Evolutionary conservation across 306 rosid species (phyloP), one percentile per base, ranked within the genome.

Genomic region (Styphnolobium japonicum): DNA sequence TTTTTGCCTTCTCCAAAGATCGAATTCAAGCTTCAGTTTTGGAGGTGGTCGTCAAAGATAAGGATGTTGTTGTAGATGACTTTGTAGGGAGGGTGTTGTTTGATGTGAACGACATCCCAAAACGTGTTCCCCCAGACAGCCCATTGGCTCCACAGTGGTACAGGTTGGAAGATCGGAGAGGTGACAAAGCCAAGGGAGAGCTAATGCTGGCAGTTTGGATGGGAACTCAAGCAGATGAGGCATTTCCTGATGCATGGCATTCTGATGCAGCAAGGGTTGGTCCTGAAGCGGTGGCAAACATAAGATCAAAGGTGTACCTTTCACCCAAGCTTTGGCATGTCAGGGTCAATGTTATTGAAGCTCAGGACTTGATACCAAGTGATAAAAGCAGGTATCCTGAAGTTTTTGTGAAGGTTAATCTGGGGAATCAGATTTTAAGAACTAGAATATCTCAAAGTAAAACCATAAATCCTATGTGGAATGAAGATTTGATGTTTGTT

Each of bases 151-250:
- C 97, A 2, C 97, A 92, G 8, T 92, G 97, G 97, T 89, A 92
- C 55, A 87, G 90, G 80, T 45, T 92, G 42, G 86, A 88, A 64
- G 89, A 92, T 48, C 58, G 91, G 62, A 89, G 77, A 80, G 93
- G 88, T 33, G 84, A 39, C 4, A 92, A 79, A 84, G 87, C 70
- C 29, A 92, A 87, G 31, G 97, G 92, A 72, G 97, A 92, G 85
- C 48, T 92, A 61, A 92, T 92, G 97, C 75, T 92, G 72, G 97
- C 97, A 49, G 89, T 92, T 48, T 92, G 97, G 97, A 90, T 92
- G 89, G 97, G 97, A 83, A 92, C 96, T 78, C 97, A 92, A 86
- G 97, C 97, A 9, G 97, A 92, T 42, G 94, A 92, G 86, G 91
- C 97, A 1, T 90, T 92, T 86, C 87, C 97, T 22, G 90, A 90